phyloP scores from a whole-genome alignment of 2,329 filamentous ascomycete genomes.

The Fusarium sp. region DNA sequence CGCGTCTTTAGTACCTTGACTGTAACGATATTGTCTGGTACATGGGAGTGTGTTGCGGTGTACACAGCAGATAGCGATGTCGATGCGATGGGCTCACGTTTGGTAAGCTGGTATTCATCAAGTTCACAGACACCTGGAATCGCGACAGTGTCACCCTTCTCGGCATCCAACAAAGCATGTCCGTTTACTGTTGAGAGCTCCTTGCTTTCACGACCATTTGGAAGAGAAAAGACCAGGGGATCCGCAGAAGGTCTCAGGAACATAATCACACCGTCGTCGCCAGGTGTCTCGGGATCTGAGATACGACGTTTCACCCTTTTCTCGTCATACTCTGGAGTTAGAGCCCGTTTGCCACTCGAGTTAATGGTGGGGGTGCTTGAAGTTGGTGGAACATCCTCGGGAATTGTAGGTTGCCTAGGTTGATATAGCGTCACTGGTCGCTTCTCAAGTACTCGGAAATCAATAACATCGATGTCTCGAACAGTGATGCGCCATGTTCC shows the following conservation, averaged over 20 bases:
- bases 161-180: constrained; percentile 65
- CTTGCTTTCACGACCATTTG: constrained; percentile 60
- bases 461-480: constrained; percentile 62
- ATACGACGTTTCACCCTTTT: constrained; percentile 60
- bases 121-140: constrained; percentile 64
- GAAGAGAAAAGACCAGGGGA: constrained; percentile 64
- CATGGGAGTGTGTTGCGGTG: constrained; percentile 64
- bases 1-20: constrained; percentile 72
- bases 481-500: constrained; percentile 70
- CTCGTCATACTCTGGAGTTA: constrained; percentile 59
- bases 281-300: constrained; percentile 47
- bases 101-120: constrained; percentile 67
- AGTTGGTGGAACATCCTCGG: constrained; percentile 49
- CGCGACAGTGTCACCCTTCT: constrained; percentile 62
- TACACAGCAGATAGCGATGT: constrained; percentile 68
- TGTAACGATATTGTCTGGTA: constrained; percentile 67
- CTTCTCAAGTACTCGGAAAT: constrained; percentile 70
- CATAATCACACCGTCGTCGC: constrained; percentile 66
- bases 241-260: constrained; percentile 64
- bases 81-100: constrained; percentile 67
- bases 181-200: constrained; percentile 60
- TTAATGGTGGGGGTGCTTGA: constrained; percentile 54
- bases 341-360: constrained; percentile 65
- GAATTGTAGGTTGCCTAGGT: constrained; percentile 45
- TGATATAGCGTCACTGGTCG: constrained; percentile 59